These are phyloP conservation scores for Gracilariopsis chorda DNA, from an alignment of 23 red algal genomes.

Conservation along the genomic window DNA sequence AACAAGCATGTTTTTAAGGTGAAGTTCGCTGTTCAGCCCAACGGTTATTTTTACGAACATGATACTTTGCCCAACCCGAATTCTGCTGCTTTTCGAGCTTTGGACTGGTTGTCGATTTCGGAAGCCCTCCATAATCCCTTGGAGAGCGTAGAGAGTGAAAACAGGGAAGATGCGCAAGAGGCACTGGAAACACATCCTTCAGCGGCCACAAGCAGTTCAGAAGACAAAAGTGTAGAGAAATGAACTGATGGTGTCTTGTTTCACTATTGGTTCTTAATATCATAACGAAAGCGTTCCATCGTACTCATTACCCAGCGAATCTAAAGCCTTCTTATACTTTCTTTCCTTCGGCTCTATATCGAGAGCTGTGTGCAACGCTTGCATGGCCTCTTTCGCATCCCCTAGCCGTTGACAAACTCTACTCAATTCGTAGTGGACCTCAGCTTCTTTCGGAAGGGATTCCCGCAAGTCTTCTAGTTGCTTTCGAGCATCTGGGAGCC, in stretches of 20 bases:
- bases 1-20: background rate
- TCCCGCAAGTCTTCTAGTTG: constrained; percentile 73
- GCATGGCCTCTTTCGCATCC: constrained; percentile 57
- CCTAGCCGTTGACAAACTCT: constrained; percentile 67
- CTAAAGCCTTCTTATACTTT: constrained; percentile 87
- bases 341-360: constrained; percentile 94
- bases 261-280: too few species aligned
- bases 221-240: too few species aligned
- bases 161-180: background rate
- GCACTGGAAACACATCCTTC: background rate
- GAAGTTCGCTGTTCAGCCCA: constrained; percentile 12
- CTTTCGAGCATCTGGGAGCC: constrained; percentile 65
- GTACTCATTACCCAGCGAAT: constrained; percentile 59
- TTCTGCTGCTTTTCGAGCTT: constrained; percentile 5
- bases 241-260: too few species aligned
- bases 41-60: constrained; percentile 43
- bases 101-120: constrained; percentile 43
- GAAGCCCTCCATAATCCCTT: constrained; percentile 41
- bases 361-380: constrained; percentile 65
- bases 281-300: too few species aligned
- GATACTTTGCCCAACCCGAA: constrained; percentile 19
- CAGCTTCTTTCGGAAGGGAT: constrained; percentile 78
- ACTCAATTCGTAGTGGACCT: constrained; percentile 85
- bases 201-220: too few species aligned
- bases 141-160: background rate